Percentiles rank a stretch among this genome's conserved stretches.
Evolutionary conservation across 108 stramenopile genomes (phyloP).

Genomic region (Schizochytrium sp.): DNA sequence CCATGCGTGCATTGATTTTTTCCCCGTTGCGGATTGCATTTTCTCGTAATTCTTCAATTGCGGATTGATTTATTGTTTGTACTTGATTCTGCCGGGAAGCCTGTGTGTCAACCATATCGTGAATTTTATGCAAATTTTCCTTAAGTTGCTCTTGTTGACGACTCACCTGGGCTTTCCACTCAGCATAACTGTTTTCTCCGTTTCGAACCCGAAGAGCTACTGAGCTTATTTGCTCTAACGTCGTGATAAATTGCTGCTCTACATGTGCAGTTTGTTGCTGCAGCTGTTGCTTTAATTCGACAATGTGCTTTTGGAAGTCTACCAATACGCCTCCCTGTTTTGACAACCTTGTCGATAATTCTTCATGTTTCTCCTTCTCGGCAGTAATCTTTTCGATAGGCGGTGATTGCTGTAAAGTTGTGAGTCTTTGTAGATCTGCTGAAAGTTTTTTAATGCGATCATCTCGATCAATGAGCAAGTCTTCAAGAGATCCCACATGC

Average conservation of each 20-base stretch:
- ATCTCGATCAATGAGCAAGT: constrained; percentile 4
- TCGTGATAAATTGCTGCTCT: not conserved
- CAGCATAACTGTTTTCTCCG: not conserved
- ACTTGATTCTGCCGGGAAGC: not conserved
- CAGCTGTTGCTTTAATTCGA: not conserved
- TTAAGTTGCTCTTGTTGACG: not conserved
- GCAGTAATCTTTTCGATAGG: not conserved
- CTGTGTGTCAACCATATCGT: not conserved
- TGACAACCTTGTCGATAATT: not conserved
- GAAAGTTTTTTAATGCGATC: constrained; percentile 36
- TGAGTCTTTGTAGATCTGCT: not conserved
- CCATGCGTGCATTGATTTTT: constrained; percentile 3
- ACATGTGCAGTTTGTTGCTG: not conserved
- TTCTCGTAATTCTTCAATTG: not conserved
- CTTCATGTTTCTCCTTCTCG: not conserved
- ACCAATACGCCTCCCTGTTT: no score
- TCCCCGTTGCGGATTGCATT: not conserved
- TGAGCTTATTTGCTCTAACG: not conserved
- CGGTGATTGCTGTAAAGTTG: not conserved
- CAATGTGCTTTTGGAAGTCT: no score
- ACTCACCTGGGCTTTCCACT: not conserved
- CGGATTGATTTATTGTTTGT: not conserved
- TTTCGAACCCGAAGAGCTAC: not conserved
- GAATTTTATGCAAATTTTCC: not conserved
- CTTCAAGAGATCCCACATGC: constrained; percentile 4